Conservation (phyloP, 1,284 basidiomycete genomes). For the Agaricales sp. region DNA sequence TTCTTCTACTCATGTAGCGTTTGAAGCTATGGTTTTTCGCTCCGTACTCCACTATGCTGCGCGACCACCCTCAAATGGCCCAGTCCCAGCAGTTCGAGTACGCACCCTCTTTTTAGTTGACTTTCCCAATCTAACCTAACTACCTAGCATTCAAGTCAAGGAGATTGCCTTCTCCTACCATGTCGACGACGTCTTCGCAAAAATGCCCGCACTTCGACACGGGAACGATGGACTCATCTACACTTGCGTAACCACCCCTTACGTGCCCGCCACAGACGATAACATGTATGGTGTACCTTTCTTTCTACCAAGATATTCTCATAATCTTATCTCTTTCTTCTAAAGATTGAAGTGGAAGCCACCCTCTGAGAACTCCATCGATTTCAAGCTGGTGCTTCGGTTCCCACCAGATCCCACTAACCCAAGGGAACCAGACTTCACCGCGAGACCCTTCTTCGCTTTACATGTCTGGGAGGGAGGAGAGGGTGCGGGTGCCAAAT, state of each 20-base stretch:
- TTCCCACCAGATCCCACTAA: conserved; percentile 66
- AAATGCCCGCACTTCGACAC: conserved; percentile 86
- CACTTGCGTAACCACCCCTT: conserved; percentile 81
- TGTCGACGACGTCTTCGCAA: conserved; percentile 78
- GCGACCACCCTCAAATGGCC: conserved; percentile 56
- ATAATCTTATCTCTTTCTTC: conserved; percentile 7
- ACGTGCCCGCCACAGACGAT: conserved; percentile 82
- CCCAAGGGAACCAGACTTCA: conserved; percentile 63
- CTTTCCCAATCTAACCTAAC: conserved; percentile 6
- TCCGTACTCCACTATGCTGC: conserved; percentile 68
- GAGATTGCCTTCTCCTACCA: conserved; percentile 85
- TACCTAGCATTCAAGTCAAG: conserved; percentile 73
- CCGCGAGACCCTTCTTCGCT: conserved; percentile 80
- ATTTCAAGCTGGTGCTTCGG: conserved; percentile 89
- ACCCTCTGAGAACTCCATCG: conserved; percentile 94
- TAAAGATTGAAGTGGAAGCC: conserved; percentile 97
- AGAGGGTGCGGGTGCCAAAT: conserved; percentile 43
- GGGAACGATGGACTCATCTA: conserved; percentile 97
- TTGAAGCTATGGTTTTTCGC: conserved; percentile 76
- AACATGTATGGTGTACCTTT: conserved; percentile 62
- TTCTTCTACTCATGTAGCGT: conserved; percentile 37
- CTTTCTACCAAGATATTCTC: conserved; percentile 4
- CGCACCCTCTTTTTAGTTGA: conserved; percentile 20
- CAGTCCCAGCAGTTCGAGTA: conserved; percentile 78
- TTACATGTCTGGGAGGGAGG: conserved; percentile 70